phyloP scores from a whole-genome alignment of 2,329 filamentous ascomycete species.

The Aspergillus puulaauensis region DNA sequence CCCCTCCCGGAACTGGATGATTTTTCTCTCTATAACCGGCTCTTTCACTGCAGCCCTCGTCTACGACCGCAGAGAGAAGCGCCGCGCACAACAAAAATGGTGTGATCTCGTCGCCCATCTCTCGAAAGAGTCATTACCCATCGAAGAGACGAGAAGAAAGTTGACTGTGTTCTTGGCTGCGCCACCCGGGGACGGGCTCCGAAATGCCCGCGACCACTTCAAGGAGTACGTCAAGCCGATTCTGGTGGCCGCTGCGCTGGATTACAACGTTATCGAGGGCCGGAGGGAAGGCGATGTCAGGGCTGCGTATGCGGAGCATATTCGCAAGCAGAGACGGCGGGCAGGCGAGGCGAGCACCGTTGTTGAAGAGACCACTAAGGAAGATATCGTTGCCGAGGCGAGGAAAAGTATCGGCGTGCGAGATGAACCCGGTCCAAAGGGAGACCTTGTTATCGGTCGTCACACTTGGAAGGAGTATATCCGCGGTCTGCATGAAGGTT shows the following conservation, averaged over 20 bases:
- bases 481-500: conserved; percentile 89
- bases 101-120: conserved; percentile 80
- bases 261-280: conserved; percentile 96
- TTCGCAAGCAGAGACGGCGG: conserved; percentile 65
- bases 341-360: conserved; percentile 55
- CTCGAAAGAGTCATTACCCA: conserved; percentile 69
- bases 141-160: conserved; percentile 74
- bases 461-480: conserved; percentile 98
- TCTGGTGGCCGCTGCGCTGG: conserved; percentile 81
- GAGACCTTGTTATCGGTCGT: conserved; percentile 85
- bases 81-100: conserved; percentile 82
- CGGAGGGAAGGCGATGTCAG: conserved; percentile 89
- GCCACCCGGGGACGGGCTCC: conserved; percentile 81
- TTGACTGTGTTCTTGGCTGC: conserved; percentile 83
- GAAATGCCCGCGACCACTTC: conserved; percentile 89
- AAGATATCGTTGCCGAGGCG: conserved; percentile 61
- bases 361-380: conserved; percentile 50
- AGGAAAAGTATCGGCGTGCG: conserved; percentile 66
- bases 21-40: conserved; percentile 80
- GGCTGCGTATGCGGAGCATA: conserved; percentile 80
- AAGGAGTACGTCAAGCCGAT: conserved; percentile 94
- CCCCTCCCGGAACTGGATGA: conserved; percentile 96
- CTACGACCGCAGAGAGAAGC: conserved; percentile 92
- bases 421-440: conserved; percentile 71
- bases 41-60: conserved; percentile 77